phyloP scores from a whole-genome alignment of 2,329 filamentous ascomycete species.

The Aspergillus alliaceus region DNA sequence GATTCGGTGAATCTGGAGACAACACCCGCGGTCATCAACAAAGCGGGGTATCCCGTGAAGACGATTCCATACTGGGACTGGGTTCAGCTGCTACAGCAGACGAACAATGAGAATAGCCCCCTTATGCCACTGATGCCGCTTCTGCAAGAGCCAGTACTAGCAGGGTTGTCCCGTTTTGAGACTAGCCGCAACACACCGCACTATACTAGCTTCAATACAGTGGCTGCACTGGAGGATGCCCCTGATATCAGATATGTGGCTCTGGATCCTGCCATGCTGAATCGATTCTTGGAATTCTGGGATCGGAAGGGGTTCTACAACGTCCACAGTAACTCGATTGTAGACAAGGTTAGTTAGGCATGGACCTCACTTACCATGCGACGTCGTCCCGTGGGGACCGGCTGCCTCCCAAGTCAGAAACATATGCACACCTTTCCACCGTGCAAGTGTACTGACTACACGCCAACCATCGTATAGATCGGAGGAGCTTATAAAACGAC shows the following conservation, averaged over 20 bases:
- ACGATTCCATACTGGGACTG: neutral
- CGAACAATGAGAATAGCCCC: neutral
- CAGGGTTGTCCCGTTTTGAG: neutral
- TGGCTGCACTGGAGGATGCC: neutral
- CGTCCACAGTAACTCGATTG: too few relatives aligned
- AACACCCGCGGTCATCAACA: neutral
- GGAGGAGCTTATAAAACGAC: too few relatives aligned
- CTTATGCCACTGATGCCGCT: neutral
- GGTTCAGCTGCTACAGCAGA: neutral
- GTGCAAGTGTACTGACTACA: too few relatives aligned
- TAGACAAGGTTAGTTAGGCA: too few relatives aligned
- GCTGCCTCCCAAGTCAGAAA: too few relatives aligned
- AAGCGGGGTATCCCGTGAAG: neutral
- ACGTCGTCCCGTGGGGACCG: too few relatives aligned
- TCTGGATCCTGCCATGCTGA: neutral
- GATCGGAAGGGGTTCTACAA: too few relatives aligned
- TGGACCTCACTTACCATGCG: too few relatives aligned
- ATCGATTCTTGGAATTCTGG: neutral
- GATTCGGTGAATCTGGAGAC: neutral
- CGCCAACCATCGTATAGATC: too few relatives aligned
- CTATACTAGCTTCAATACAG: neutral
- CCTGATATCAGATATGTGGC: neutral
- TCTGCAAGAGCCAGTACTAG: neutral
- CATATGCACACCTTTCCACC: too few relatives aligned
- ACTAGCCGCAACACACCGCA: neutral